Evolutionary conservation across 768 basidiomycete species (phyloP).

Genomic region (Lentinula detonsa): DNA sequence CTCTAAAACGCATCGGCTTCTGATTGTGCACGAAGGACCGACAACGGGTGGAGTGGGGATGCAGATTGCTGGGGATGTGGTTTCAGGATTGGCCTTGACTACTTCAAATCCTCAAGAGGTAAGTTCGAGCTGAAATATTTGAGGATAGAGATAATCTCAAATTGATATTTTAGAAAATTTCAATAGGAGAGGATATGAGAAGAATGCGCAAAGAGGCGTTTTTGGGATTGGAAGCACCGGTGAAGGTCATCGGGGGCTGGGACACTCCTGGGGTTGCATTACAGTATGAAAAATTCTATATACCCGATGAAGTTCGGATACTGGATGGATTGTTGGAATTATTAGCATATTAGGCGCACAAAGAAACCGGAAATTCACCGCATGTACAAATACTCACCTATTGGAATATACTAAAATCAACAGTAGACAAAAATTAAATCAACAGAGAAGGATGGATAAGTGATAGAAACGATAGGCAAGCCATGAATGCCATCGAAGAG

Average conservation of each 20-base stretch:
- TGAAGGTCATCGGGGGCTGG: slow-evolving; percentile 86
- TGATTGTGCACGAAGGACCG: slow-evolving; percentile 91
- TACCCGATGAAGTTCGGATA: slow-evolving; percentile 81
- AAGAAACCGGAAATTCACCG: no score
- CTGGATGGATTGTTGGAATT: slow-evolving; percentile 84
- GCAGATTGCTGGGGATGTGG: slow-evolving; percentile 84
- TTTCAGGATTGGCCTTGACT: background rate
- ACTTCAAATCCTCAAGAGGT: no score
- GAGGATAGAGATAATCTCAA: no score
- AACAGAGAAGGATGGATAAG: no score
- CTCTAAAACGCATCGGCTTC: slow-evolving; percentile 73
- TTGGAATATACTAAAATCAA: no score
- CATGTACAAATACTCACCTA: no score
- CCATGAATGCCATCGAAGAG: no score
- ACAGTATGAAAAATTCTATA: slow-evolving; percentile 88
- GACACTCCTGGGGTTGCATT: slow-evolving; percentile 85
- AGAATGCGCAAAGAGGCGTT: slow-evolving; percentile 74
- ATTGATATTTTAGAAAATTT: background rate
- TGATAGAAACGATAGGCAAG: no score
- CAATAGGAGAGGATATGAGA: background rate
- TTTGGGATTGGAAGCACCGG: slow-evolving; percentile 81
- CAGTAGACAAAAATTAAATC: no score
- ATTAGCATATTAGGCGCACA: slow-evolving; percentile 50
- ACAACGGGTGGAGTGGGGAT: slow-evolving; percentile 84
- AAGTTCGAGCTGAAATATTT: no score